Evolutionary conservation across 495 filamentous ascomycete species (phyloP).

Genomic region (Amphirosellinia nigrospora): DNA sequence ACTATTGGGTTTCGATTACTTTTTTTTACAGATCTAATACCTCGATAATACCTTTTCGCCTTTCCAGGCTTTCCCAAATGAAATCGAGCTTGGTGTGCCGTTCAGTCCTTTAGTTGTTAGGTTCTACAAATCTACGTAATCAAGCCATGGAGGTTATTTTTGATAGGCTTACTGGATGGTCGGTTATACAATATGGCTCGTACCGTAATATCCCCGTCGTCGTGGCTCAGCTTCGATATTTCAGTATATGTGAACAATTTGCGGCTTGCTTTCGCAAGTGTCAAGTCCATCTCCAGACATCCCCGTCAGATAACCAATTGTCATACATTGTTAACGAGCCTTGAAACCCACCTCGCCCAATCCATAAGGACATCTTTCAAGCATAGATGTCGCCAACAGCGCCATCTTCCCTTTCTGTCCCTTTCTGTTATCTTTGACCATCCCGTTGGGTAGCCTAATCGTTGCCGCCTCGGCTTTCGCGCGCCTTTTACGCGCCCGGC

Average conservation of each 20-base stretch:
- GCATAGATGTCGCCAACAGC: background rate
- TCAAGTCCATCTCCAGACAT: too few species aligned
- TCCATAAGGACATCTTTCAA: background rate
- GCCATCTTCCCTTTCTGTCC: slow-evolving; percentile 13
- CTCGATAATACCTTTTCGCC: background rate
- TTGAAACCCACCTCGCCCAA: background rate
- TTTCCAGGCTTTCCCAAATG: background rate
- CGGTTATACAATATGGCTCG: background rate
- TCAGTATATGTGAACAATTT: background rate
- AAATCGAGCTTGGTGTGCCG: background rate
- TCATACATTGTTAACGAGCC: background rate
- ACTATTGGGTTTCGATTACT: background rate
- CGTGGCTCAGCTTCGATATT: background rate
- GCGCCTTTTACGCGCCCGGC: slow-evolving; percentile 56
- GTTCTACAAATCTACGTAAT: too few species aligned
- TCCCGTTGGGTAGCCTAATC: slow-evolving; percentile 16
- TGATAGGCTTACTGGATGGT: background rate
- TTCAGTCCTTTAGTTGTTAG: too few species aligned
- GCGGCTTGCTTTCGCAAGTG: background rate
- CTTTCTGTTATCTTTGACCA: slow-evolving; percentile 23
- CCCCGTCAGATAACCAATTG: too few species aligned
- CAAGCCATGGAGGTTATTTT: background rate
- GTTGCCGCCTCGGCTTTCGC: slow-evolving; percentile 48
- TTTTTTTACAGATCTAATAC: background rate
- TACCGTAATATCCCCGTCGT: background rate